Evolutionary conservation across 805 yeast species (phyloP), one percentile per base, ranked within the genome.

Genomic region (Suhomyces emberorum): DNA sequence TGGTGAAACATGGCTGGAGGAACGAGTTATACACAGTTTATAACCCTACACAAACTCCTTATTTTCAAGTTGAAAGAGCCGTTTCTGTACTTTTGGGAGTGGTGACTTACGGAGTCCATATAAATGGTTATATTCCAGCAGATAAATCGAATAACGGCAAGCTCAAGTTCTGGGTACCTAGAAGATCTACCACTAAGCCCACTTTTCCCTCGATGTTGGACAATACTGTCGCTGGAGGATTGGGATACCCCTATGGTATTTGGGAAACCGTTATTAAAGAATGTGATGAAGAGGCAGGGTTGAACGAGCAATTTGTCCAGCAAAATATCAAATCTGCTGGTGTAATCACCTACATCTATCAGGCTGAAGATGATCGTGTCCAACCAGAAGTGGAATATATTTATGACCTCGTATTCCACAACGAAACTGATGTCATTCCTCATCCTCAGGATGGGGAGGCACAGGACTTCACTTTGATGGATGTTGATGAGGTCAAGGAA

Each of bases 181-280:
- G 87, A 42, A 66, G 98, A 46, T 74, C 97, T 0, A 57, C 66
- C 4, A 71, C 79, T 2, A 93, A 93, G 57, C 82, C 82, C 12
- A 93, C 98, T 0, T 91, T 77, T 63, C 98, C 98, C 0, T 83
- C 85, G 0, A 83, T 78, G 84, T 71, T 89, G 25, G 98, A 93
- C 57, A 91, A 89, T 57, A 88, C 95, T 1, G 85, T 93, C 5
- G 98, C 96, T 0, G 98, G 98, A 1, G 98, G 98, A 0, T 52
- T 93, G 3, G 96, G 95, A 0, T 71, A 81, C 55, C 96, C 95
- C 0, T 68, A 76, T 46, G 87, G 88, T 0, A 64, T 79, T 2
- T 62, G 68, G 52, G 95, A 87, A 30, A 91, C 97, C 0, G 77
- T 81, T 3, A 47, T 85, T 14, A 93, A 93, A 54, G 98, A 93